Base-by-base conservation (phyloP, 805 yeast species). In the Zygotorulaspora danielsina region DNA sequence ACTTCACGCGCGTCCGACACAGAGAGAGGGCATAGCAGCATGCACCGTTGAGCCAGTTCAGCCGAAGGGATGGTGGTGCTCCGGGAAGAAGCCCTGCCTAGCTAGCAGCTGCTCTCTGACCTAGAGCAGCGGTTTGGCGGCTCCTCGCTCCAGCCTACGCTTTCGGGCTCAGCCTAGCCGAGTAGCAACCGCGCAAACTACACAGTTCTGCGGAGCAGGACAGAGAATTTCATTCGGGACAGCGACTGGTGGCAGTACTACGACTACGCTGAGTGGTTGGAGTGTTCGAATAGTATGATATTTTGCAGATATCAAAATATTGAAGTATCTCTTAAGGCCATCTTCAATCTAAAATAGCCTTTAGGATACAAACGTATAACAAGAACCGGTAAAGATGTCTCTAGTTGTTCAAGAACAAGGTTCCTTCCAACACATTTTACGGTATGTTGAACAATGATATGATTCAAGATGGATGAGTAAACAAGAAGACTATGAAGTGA, bases 381-480 rank as follows among this genome's bases (percentile, higher is more conserved):
- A 32, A 47, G 46, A 49, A 46, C 54, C 53, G 54, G 53, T 55
- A 75, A 78, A 73, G 63, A 85, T 86, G 96, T 84, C 96, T 72
- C 81, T 87, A 81, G 96, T 88, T 76, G 93, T 93, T 74, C 93
- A 86, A 78, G 98, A 93, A 79, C 83, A 86, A 78, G 96, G 95
- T 74, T 85, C 93, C 73, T 93, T 94, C 95, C 98, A 94, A 80
- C 99, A 93, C 94, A 93, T 93, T 79, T 85, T 93, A 79, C 98
- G 97, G 93, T 84, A 84, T 73, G 93, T 83, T 51, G 37, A 19
- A 13, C 8, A 31, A 15, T 25, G 24, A 27, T 24, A 19, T 34
- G 31, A 33, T 32, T 12, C 13, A 19, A 12, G 32, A 27, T 15
- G n/a, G 12, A 31, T 15, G 17, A 24, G 30, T 13, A 13, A 21